Evolutionary conservation across 805 yeast species (phyloP).

Genomic region (Kurtzmaniella fragi): DNA sequence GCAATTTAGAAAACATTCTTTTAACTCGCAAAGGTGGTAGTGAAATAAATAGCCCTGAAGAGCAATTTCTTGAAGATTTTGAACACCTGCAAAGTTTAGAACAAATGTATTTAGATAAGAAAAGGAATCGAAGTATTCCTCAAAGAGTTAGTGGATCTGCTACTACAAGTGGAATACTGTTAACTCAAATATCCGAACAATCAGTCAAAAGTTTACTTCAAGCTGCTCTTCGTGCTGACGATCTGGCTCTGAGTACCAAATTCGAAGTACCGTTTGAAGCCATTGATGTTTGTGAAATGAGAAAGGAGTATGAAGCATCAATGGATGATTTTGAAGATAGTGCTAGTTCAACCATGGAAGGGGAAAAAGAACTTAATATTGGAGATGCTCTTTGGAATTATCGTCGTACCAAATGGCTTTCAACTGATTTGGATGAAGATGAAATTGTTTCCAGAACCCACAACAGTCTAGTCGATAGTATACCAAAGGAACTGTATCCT

Average conservation of each 20-base stretch:
- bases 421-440: constrained; percentile 16
- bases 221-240: too few relatives aligned
- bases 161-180: too few relatives aligned
- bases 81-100: constrained; percentile 28
- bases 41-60: constrained; percentile 15
- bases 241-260: too few relatives aligned
- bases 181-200: too few relatives aligned
- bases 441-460: constrained; percentile 9
- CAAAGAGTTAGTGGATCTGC: too few relatives aligned
- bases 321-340: constrained; percentile 1
- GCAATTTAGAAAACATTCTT: too few relatives aligned
- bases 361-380: constrained; percentile 15
- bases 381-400: constrained; percentile 67
- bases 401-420: constrained; percentile 65
- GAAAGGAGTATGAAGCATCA: constrained; percentile 24
- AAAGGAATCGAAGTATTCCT: too few relatives aligned
- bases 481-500: constrained; percentile 48
- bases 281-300: constrained; percentile 20
- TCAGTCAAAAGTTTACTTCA: too few relatives aligned
- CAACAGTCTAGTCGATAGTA: constrained; percentile 16
- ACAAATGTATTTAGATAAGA: constrained; percentile 18
- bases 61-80: constrained; percentile 26
- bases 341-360: constrained; percentile 3
- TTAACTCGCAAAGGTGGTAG: too few relatives aligned
- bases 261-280: constrained; percentile 13